Percentiles rank a stretch among this genome's conserved stretches.
These are phyloP conservation scores for Mycena pura DNA, from an alignment of 768 basidiomycete species.

Conservation along the genomic window DNA sequence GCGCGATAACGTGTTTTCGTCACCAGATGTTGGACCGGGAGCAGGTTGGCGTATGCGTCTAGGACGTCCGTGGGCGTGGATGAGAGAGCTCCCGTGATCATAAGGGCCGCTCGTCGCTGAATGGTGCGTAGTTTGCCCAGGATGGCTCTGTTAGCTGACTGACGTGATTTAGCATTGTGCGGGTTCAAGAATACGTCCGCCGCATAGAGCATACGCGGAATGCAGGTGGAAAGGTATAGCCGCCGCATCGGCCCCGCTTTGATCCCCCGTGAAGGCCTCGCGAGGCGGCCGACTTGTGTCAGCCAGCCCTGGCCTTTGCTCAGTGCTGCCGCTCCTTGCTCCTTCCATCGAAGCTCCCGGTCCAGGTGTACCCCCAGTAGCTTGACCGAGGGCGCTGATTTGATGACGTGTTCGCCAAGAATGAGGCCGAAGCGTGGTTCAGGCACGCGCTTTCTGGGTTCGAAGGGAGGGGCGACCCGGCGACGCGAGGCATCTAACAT, in stretches of 20 bases:
- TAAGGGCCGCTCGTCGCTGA: constrained; percentile 25
- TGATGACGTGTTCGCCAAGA: constrained; percentile 24
- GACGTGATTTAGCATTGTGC: neutral
- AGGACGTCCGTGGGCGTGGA: constrained; percentile 24
- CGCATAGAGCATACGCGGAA: constrained; percentile 33
- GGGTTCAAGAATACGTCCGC: constrained; percentile 27
- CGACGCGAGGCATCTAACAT: constrained; percentile 12
- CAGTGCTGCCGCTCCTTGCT: constrained; percentile 29
- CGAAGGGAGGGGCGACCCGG: neutral
- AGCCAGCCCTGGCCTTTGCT: constrained; percentile 29
- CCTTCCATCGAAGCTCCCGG: constrained; percentile 33
- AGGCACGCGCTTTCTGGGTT: neutral
- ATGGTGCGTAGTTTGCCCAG: neutral
- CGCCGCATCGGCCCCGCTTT: neutral
- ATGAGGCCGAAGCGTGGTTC: neutral
- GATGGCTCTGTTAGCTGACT: neutral
- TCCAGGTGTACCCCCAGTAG: constrained; percentile 43
- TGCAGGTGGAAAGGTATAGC: constrained; percentile 21
- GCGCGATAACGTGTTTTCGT: neutral
- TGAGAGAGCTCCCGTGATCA: constrained; percentile 23
- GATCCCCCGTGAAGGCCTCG: constrained; percentile 12
- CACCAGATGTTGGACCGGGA: neutral
- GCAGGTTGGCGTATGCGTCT: constrained; percentile 17
- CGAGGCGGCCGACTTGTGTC: constrained; percentile 11
- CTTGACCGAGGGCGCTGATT: constrained; percentile 24